Base-by-base conservation (phyloP, 2,329 filamentous ascomycete genomes). In the Apiospora rasikravindrae region DNA sequence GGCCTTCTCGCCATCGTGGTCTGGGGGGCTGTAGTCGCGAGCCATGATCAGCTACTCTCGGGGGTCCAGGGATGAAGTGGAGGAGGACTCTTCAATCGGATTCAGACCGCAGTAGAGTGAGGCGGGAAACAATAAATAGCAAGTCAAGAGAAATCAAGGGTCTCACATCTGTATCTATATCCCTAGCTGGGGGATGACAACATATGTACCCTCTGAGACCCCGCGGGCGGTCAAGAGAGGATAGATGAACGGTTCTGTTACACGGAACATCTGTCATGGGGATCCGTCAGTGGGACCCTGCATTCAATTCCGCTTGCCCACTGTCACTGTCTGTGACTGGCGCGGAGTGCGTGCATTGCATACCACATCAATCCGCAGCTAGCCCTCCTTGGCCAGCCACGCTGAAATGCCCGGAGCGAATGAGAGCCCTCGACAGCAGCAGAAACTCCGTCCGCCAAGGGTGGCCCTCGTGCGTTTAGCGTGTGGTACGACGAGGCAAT, bases 1-100 rank as follows among this genome's bases (percentile, higher is more conserved):
- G 33, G 67, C 68, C 47, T 73, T 73, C 40, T 73, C 72, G 26
- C 37, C 26, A 24, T 71, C 61, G 68, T 37, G 67, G 11, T 40
- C 67, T 40, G 61, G 44, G 19, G 44, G 19, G 16, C 3, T 37
- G 67, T 69, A 64, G 2, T 64, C 57, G 57, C 57, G 57, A 40
- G 57, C 2, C 57, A 64, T 64, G 19, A n/a, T 40, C 3, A 40
- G 57, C 19, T 13, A n/a, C 19, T 64, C 19, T n/a, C n/a, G n/a
- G 8, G 19, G 2, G 57, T 37, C 57, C 11, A 40, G 57, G 29
- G 26, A 24, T 24, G 19, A 22, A 40, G 2, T n/a, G 1, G 40
- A 7, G 1, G 40, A 7, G n/a, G 10, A 40, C 7, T 1, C 19
- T 49, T 24, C 29, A 14, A 40, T 14, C 10, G 33, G 33, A n/a